These are phyloP conservation scores for Allantophomopsis cytisporea DNA, from an alignment of 2,329 filamentous ascomycete genomes.

Conservation along the genomic window DNA sequence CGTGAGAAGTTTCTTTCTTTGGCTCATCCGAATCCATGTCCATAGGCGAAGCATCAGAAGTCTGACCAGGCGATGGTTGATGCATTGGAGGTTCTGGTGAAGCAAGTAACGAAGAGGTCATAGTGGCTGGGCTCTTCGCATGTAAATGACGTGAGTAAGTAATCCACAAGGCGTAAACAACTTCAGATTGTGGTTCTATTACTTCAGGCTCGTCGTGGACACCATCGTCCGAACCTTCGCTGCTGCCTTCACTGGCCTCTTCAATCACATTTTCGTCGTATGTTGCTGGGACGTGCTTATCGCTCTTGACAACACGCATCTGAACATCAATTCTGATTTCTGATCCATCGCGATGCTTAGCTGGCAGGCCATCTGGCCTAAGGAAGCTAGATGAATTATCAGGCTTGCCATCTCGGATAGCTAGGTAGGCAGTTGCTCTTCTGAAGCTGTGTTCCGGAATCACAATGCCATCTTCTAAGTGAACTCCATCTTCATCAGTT, in stretches of 20 bases:
- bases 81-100: constrained; percentile 58
- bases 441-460: constrained; percentile 94
- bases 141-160: constrained; percentile 93
- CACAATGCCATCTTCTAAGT: constrained; percentile 84
- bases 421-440: constrained; percentile 71
- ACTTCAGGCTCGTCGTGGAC: constrained; percentile 19
- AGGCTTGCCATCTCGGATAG: constrained; percentile 67
- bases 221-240: constrained; percentile 32
- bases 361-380: constrained; percentile 70
- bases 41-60: constrained; percentile 39
- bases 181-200: constrained; percentile 47
- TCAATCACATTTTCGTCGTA: constrained; percentile 50
- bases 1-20: constrained; percentile 23
- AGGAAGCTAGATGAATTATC: constrained; percentile 72
- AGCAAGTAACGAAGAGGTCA: constrained; percentile 49
- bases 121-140: constrained; percentile 50
- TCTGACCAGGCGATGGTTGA: constrained; percentile 68
- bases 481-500: constrained; percentile 74
- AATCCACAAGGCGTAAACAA: constrained; percentile 93
- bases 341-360: constrained; percentile 78
- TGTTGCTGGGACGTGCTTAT: constrained; percentile 42
- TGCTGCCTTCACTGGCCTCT: constrained; percentile 42
- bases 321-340: constrained; percentile 92
- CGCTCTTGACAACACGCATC: constrained; percentile 90
- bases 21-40: constrained; percentile 39